Conservation (phyloP, 2,329 filamentous ascomycete genomes). For the Harringtonia aguacate region DNA sequence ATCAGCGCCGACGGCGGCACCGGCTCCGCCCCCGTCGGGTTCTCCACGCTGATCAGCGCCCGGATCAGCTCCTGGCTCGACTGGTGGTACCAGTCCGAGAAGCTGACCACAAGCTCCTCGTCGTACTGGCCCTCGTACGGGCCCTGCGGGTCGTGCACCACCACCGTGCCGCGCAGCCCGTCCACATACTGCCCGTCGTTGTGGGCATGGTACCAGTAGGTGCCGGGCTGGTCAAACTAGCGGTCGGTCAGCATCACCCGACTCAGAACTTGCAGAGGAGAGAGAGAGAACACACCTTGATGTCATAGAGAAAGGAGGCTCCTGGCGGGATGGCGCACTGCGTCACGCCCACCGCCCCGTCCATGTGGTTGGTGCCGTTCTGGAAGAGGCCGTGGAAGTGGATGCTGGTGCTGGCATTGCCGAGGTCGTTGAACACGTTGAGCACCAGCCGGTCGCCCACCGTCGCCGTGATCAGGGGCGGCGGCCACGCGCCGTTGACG, state of each 20-base stretch:
- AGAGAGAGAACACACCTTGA: constrained; percentile 35
- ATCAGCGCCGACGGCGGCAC: constrained; percentile 59
- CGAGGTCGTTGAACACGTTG: constrained; percentile 47
- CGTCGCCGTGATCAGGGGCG: constrained; percentile 52
- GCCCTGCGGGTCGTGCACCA: constrained; percentile 49
- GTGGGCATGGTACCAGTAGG: constrained; percentile 73
- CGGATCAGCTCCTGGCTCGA: constrained; percentile 35
- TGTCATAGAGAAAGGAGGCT: constrained; percentile 55
- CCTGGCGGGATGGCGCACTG: constrained; percentile 59
- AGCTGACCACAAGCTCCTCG: constrained; percentile 52
- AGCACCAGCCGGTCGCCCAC: constrained; percentile 51
- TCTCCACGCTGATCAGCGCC: constrained; percentile 38
- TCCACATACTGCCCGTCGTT: constrained; percentile 58
- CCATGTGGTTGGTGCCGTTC: constrained; percentile 56
- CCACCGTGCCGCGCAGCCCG: constrained; percentile 49
- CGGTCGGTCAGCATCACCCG: not conserved
- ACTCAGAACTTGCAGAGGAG: not conserved
- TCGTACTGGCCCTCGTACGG: constrained; percentile 49
- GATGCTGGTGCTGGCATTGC: constrained; percentile 51
- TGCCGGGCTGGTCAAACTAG: constrained; percentile 37
- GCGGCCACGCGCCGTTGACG: constrained; percentile 67
- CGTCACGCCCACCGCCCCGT: constrained; percentile 54
- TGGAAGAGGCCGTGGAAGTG: constrained; percentile 64
- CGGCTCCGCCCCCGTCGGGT: constrained; percentile 50
- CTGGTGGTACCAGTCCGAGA: constrained; percentile 63